Evolutionary conservation across 1,284 basidiomycete genomes (phyloP), one percentile per base, ranked within the genome.

Genomic region (Porodaedalea pini): DNA sequence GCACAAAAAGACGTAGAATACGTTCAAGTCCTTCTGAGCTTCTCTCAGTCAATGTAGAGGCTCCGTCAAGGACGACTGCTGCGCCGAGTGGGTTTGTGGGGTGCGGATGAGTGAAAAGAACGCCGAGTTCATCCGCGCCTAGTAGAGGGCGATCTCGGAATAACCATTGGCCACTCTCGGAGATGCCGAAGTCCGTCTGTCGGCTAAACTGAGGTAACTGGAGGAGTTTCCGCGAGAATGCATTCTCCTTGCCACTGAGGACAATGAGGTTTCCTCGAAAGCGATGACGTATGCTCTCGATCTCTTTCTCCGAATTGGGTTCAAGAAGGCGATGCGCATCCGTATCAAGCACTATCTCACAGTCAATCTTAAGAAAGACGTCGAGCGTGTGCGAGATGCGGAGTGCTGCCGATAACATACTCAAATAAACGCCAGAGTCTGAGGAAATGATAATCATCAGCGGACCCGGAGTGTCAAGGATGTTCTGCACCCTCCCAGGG

Each of bases 41-140:
- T 25, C 13, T 4, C 11, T 31, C 13, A 47, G 15, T 36, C 3
- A 2, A 3, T 0, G 65, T 62, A 61, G 85, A 83, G 4, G 80
- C 78, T 3, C 81, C 82, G 6, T 85, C 72, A 19, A 92, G 70
- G 60, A 92, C 79, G 4, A 89, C 68, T 58, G 82, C 73, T 3
- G 78, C 66, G 0, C 72, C 72, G 0, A 63, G 63, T 0, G 64
- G 13, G 29, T 70, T 64, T 5, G 62, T 68, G 1, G 87, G 85
- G 69, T 89, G 87, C 11, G 87, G 86, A 60, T 87, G 84, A 2
- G 87, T 74, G 62, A 90, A 85, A 47, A 91, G 64, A 23, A 86
- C 69, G n/a, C 84, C 85, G 81, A 54, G 8, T 15, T 50, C 41
- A 23, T 57, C 44, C 19, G n/a, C 40, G 21, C 19, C 15, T 6